These are phyloP conservation scores for Earliella scabrosa DNA, from an alignment of 1,284 basidiomycete genomes.

Conservation along the genomic window DNA sequence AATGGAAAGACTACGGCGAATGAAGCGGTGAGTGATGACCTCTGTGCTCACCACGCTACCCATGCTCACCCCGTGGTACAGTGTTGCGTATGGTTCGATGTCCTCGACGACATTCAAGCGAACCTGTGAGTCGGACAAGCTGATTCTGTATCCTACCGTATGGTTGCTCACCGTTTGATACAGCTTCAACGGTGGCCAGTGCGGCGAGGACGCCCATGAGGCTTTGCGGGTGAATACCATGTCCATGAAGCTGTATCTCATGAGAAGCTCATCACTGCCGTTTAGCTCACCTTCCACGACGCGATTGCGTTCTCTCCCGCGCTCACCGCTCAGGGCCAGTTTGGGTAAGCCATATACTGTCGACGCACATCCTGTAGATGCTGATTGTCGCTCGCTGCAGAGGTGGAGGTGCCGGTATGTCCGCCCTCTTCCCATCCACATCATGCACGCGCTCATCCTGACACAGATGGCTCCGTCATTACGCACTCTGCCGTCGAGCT, in stretches of 20 bases:
- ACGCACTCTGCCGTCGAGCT: conserved; percentile 32
- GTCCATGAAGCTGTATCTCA: neutral
- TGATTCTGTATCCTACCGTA: too few species aligned
- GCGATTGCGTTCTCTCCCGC: conserved; percentile 31
- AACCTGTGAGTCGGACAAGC: conserved; percentile 3
- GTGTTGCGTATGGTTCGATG: conserved; percentile 22
- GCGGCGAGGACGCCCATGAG: conserved; percentile 34
- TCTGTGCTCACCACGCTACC: neutral
- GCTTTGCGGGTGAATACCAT: conserved; percentile 12
- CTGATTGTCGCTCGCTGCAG: conserved; percentile 12
- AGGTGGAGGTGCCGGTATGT: conserved; percentile 32
- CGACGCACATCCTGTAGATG: neutral
- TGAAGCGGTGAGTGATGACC: conserved; percentile 30
- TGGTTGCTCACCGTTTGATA: neutral
- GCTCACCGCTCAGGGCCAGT: conserved; percentile 24
- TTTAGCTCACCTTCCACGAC: conserved; percentile 31
- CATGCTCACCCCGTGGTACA: neutral
- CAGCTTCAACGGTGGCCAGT: conserved; percentile 17
- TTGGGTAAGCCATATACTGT: conserved; percentile 20
- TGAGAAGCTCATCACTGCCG: neutral
- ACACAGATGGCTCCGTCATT: conserved; percentile 34
- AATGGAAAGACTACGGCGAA: conserved; percentile 32
- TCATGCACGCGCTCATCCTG: neutral
- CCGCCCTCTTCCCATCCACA: neutral
- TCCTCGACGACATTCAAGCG: conserved; percentile 19